Base-by-base conservation (phyloP, 257 asterid species). In the Ophiorrhiza pumila region DNA sequence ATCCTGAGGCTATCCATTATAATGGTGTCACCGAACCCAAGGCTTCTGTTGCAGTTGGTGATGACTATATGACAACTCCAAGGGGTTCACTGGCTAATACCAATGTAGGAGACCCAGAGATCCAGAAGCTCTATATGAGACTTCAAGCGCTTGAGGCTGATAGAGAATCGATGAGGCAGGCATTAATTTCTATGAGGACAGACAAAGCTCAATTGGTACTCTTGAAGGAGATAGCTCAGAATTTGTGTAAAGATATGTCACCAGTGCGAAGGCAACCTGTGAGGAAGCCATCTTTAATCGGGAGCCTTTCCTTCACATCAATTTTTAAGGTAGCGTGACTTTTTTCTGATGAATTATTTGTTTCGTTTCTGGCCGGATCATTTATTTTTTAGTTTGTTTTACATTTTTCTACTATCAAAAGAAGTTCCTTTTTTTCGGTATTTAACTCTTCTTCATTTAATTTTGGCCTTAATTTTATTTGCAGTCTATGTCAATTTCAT, bases 81-180 rank as follows among this genome's bases (percentile, higher is more conserved):
- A 81, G 73, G 80, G 87, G 78, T 50, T 76, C 89, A 5, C 68
- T 77, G 27, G 69, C 78, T 61, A 79, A 76, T 70, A 79, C 85
- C 17, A 81, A 79, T 76, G 71, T 73, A 71, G 85, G 78, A 72
- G 96, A 91, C 77, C 81, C 90, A 43, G 96, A 90, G 73, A 80
- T 94, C 76, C 91, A 85, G 78, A 91, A 91, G 91, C 82, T 94
- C 79, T 88, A 94, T 79, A 87, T 82, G 32, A 88, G 97, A 86
- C 89, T 91, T 82, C 99, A 90, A 55, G 91, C 96, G 55, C 96
- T 94, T 71, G 99, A 94, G 86, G 99, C 97, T 77, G 99, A 94
- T 78, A 87, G 96, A 80, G 97, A 94, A 85, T 88, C 95, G n/a
- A 90, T 94, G 99, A 87, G 96, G 87, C 97, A 87, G 78, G 89